Base-by-base conservation (phyloP, 208 protist genomes). In the Ichthyophonus hoferi region DNA sequence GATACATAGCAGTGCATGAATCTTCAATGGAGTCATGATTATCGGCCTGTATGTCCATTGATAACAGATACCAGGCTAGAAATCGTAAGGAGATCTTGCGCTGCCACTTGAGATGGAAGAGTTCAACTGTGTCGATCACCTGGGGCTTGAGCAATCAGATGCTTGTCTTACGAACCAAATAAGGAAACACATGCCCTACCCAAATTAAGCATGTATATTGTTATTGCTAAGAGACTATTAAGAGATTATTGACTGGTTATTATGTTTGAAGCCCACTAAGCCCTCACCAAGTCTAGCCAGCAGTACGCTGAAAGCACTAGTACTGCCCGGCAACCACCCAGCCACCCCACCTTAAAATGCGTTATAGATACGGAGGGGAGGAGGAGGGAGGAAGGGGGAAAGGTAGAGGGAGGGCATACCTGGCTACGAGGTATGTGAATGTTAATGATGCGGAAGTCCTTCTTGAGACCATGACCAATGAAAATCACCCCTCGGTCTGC, bases 361-460 rank as follows among this genome's bases (percentile, higher is more conserved):
- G n/a, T n/a, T n/a, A 67, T 7, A 67, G 50, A 67, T n/a, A 67
- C 50, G 14, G 50, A 67, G 50, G 24, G 50, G 50, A 24, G 24
- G 50, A 24, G 50, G 50, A n/a, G 7, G 50, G 50, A 24, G 50
- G 50, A 24, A 67, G 50, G 50, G 50, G 7, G 50, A 24, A 67
- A 24, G 50, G 50, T 7, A 24, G 50, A 24, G 50, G 50, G 50
- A 83, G 33, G 12, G 39, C 39, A 17, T 83, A 81, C 87, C 81
- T 98, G 97, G 50, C 96, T 93, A 38, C 93, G 92, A 42, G 97
- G 97, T 12, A 98, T 96, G 40, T 94, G 93, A 39, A 98, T 97
- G 90, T 98, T 98, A 93, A 97, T 97, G 76, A 98, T 97, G 39
- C 96, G 93, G 86, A 99, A 98, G 92, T 98, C 97, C 88, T 98